Evolutionary conservation across 2,329 filamentous ascomycete genomes (phyloP), one percentile per base, ranked within the genome.

Genomic region (Venturia carpophila): DNA sequence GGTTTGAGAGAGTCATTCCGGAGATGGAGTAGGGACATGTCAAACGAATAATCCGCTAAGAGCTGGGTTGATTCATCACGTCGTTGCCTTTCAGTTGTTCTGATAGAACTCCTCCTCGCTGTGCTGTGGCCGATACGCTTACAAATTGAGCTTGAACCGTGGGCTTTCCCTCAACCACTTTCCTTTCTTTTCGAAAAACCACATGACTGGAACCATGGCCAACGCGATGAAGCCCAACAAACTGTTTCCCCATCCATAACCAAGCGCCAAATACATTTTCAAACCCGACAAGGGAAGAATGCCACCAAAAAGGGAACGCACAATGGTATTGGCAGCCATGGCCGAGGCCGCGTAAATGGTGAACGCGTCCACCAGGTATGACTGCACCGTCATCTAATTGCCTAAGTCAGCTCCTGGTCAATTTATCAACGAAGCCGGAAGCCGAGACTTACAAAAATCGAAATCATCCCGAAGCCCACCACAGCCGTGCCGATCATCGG

Each of bases 291-390:
- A 70, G 15, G 77, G 77, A 39, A 79, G 68, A 34, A 79, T 67
- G 0, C 75, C 76, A 5, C 75, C 78, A 60, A 68, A 68, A n/a
- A 76, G 49, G 60, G 71, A 74, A 9, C 77, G 69, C 60, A 77
- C 67, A 5, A 79, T 73, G 0, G 76, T 76, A 58, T 71, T 76
- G 19, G 78, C 77, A 1, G 76, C 75, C 69, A 77, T 75, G 0
- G 77, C 77, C 62, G 72, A 75, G 0, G 76, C 77, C 0, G 77
- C 77, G 64, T 78, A 74, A 1, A 73, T 65, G 1, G 74, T 76
- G 56, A 76, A 79, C 0, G 75, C 74, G 64, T 79, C 76, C 11
- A 79, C 72, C 0, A 79, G 68, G 64, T 79, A 79, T 6, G 73
- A 76, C n/a, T 69, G 71, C 17, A 62, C 41, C n/a, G 37, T 37